These are phyloP conservation scores for Pseudovirgaria hyperparasitica DNA, from an alignment of 2,329 filamentous ascomycete species.

Conservation along the genomic window DNA sequence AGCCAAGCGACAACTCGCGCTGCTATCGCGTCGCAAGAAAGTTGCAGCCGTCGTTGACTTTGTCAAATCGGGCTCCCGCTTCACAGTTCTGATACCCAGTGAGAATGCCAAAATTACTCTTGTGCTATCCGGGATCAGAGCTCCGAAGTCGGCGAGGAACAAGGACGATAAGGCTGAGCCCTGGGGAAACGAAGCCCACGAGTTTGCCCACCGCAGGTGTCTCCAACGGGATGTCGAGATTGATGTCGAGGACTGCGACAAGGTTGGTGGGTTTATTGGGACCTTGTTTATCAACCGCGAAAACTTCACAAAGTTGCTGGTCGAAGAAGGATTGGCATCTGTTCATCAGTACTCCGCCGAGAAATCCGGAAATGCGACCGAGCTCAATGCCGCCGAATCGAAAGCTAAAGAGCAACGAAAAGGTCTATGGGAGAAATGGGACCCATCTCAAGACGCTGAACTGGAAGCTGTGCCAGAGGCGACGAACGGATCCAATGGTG, in stretches of 20 bases:
- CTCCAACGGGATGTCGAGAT: constrained; percentile 94
- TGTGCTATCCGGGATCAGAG: constrained; percentile 84
- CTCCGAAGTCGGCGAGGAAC: constrained; percentile 73
- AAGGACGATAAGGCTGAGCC: constrained; percentile 75
- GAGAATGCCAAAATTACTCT: constrained; percentile 93
- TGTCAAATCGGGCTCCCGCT: constrained; percentile 92
- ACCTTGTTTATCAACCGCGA: constrained; percentile 88
- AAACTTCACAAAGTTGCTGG: constrained; percentile 83
- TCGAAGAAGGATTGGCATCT: constrained; percentile 86
- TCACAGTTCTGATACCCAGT: constrained; percentile 80
- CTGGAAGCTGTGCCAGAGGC: constrained; percentile 37
- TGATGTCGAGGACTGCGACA: constrained; percentile 88
- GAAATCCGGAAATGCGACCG: constrained; percentile 78
- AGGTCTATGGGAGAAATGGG: constrained; percentile 88
- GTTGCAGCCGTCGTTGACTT: constrained; percentile 92
- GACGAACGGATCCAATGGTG: constrained; percentile 34
- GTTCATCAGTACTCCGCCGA: constrained; percentile 94
- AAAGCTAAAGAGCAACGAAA: constrained; percentile 80
- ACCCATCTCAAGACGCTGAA: constrained; percentile 71
- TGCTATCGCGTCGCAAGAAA: constrained; percentile 80
- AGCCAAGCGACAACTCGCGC: constrained; percentile 83
- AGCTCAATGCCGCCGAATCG: constrained; percentile 78
- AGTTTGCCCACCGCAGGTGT: constrained; percentile 76
- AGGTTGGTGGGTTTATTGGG: constrained; percentile 94
- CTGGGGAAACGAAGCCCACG: constrained; percentile 87